Evolutionary conservation across 2,329 filamentous ascomycete genomes (phyloP), one percentile per base, ranked within the genome.

Genomic region (Cercospora citrullina): DNA sequence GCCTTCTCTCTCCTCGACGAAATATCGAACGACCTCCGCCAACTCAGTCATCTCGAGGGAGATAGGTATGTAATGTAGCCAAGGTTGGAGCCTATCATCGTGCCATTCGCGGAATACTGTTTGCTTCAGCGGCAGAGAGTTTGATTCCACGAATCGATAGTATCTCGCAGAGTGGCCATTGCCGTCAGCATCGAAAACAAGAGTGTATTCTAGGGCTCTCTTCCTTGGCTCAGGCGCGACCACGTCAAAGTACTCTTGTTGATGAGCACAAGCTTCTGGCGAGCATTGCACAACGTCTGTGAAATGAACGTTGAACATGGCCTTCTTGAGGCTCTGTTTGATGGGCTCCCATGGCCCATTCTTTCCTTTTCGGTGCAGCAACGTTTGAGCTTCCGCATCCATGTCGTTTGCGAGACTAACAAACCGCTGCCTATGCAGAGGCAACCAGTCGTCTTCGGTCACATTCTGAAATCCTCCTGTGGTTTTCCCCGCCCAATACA

Each of bases 41-140:
- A 91, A 85, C 72, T 94, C 92, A 39, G 86, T 81, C 74, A 89
- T 93, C 1, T 88, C 86, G 74, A 87, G 91, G 76, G 93, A 90
- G 85, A 94, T 89, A 16, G 92, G 92, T 1, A 93, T 89, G 73
- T 92, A 94, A 78, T 95, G 92, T 74, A 88, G 87, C 91, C 92
- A 95, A 0, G 90, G 85, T 2, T 92, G 82, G 1, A 94, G 82
- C 72, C 77, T 82, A 74, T 71, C 83, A 76, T 94, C 91, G 75
- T 94, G 91, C 92, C 91, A 95, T 77, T 95, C 92, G 21, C 87
- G 85, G 80, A 89, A 95, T 23, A 94, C 82, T 0, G 91, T 93
- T 5, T 89, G 87, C 80, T 94, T 95, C 80, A 95, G 87, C 0
- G 90, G 90, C 9, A 94, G 78, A 14, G 87, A 89, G 1, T 87